phyloP scores from a whole-genome alignment of 139 green algal species.

The Chlamydomonas sp. region DNA sequence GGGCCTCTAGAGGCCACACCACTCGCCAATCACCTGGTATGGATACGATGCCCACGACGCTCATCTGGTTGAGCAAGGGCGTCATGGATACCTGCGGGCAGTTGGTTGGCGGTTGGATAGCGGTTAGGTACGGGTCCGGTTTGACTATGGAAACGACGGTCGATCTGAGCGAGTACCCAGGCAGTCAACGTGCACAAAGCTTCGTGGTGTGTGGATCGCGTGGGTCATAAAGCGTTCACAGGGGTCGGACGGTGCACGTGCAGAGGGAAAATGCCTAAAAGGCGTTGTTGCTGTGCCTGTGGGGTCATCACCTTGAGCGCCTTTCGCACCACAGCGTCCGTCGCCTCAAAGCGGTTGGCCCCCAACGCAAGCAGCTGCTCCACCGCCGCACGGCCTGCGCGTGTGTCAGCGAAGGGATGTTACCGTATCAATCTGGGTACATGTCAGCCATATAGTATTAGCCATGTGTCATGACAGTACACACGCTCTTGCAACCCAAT shows the following conservation, averaged over 20 bases:
- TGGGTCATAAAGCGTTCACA: too few species aligned
- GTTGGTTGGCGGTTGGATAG: background rate
- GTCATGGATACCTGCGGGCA: conserved; percentile 72
- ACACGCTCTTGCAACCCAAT: too few species aligned
- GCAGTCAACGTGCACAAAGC: background rate
- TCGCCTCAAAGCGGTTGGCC: conserved; percentile 81
- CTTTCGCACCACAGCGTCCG: conserved; percentile 46
- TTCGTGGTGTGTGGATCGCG: background rate
- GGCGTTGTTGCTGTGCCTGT: background rate
- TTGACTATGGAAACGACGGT: background rate
- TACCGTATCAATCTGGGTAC: too few species aligned
- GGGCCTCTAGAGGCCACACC: background rate
- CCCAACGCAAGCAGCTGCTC: conserved; percentile 82
- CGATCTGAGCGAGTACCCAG: background rate
- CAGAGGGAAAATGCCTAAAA: too few species aligned
- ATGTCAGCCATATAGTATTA: too few species aligned
- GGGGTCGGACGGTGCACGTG: too few species aligned
- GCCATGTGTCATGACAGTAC: too few species aligned
- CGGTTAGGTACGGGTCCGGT: too few species aligned
- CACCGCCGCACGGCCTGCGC: conserved; percentile 65
- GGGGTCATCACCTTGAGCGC: conserved; percentile 28
- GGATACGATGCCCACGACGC: conserved; percentile 79
- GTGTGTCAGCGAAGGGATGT: too few species aligned
- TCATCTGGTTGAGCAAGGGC: conserved; percentile 87
- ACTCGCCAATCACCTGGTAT: conserved; percentile 16